phyloP scores from a whole-genome alignment of 768 basidiomycete genomes.

The Suillus luteus region DNA sequence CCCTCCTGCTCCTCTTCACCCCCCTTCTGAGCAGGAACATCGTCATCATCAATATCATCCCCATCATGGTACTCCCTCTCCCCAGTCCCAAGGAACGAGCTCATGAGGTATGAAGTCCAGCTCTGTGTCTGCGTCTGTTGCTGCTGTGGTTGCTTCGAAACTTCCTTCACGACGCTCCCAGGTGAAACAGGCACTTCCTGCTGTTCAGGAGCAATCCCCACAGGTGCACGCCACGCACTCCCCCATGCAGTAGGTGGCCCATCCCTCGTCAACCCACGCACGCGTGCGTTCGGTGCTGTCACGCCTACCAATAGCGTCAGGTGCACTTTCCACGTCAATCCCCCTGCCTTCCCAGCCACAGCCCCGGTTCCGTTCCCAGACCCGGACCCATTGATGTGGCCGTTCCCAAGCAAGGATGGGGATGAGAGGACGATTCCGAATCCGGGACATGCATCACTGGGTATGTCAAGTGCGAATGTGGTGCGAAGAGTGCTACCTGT shows the following conservation, averaged over 20 bases:
- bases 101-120: slow-evolving; percentile 45
- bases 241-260: slow-evolving; percentile 74
- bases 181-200: slow-evolving; percentile 26
- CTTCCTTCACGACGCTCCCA: neutral
- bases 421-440: slow-evolving; percentile 44
- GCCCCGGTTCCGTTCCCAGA: neutral
- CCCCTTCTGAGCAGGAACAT: slow-evolving; percentile 41
- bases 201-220: slow-evolving; percentile 62
- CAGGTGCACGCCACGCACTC: slow-evolving; percentile 60
- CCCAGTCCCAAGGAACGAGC: slow-evolving; percentile 39
- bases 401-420: neutral
- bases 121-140: slow-evolving; percentile 3
- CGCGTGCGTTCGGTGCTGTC: slow-evolving; percentile 46
- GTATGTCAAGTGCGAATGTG: slow-evolving; percentile 89
- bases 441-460: slow-evolving; percentile 85
- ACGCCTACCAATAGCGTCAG: slow-evolving; percentile 84
- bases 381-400: neutral
- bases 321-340: slow-evolving; percentile 88
- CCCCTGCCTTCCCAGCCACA: slow-evolving; percentile 48
- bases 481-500: slow-evolving; percentile 72
- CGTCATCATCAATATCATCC: slow-evolving; percentile 41
- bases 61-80: slow-evolving; percentile 63
- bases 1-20: slow-evolving; percentile 52
- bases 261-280: slow-evolving; percentile 52
- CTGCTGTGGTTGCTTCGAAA: neutral